Evolutionary conservation across 2,329 filamentous ascomycete species (phyloP), one percentile per base, ranked within the genome.

Genomic region (Calcarisporium arbuscula): DNA sequence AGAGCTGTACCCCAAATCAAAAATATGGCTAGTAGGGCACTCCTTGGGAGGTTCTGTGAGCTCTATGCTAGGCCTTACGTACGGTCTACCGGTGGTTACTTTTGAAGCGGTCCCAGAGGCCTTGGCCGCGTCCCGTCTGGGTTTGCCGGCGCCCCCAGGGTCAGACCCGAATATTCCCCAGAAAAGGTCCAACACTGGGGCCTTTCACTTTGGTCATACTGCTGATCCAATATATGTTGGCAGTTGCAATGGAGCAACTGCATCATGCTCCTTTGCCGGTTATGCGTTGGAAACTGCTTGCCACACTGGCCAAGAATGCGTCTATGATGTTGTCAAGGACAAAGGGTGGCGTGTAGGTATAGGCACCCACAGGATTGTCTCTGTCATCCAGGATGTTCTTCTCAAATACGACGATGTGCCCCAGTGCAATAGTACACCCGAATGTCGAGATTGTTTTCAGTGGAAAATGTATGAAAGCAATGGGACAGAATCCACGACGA

Each of bases 391-490:
- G 38, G 85, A 95, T 54, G 85, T 98, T 4, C 73, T 96, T 41
- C 72, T 82, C 50, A 80, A 80, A 48, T 96, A 96, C 51, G 83
- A 94, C 42, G 65, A 70, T 4, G 85, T 94, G 1, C 84, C 92
- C 0, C 65, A 75, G 45, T 96, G 92, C 59, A 74, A 73, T 35
- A 69, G 73, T 19, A 89, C 90, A 6, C 71, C 78, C 16, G 81
- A 87, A 34, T 96, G 92, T 55, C 78, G 84, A 26, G 92, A 98
- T 56, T 96, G 90, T 52, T 85, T 77, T 38, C 80, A 82, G 36
- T 96, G 92, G 92, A 94, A 95, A 52, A 94, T 88, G 68, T 94
- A 86, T 53, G 82, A 89, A 58, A 94, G 88, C 56, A 95, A 95
- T 54, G 84, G 84, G 19, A 92, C 85, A 2, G 82, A 89, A 43